Conservation (phyloP, 176 grass and related monocot genomes). For the Rhynchospora breviuscula region DNA sequence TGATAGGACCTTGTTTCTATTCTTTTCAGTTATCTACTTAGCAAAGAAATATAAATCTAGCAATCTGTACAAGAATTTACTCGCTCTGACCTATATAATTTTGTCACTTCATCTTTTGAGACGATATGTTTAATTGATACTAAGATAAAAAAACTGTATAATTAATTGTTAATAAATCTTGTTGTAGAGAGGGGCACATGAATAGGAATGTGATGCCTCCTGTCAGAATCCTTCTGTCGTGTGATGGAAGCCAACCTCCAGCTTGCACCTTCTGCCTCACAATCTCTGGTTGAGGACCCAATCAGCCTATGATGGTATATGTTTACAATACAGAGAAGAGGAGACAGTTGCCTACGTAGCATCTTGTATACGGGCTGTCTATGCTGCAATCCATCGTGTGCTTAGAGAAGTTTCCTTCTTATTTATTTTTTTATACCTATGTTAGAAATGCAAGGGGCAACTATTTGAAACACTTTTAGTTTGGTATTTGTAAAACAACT, state of each 20-base stretch:
- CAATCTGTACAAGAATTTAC: background rate
- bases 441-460: background rate
- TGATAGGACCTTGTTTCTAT: conserved; percentile 17
- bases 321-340: conserved; percentile 60
- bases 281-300: conserved; percentile 55
- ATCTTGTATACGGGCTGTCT: conserved; percentile 79
- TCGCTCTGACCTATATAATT: too few species aligned
- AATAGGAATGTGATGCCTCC: conserved; percentile 70
- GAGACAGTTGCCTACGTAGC: conserved; percentile 82
- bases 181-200: conserved; percentile 45
- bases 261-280: conserved; percentile 51
- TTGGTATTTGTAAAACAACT: background rate
- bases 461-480: background rate
- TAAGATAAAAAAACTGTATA: background rate
- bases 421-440: background rate
- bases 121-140: background rate
- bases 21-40: too few species aligned
- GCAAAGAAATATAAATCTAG: background rate
- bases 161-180: background rate
- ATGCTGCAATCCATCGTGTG: conserved; percentile 73
- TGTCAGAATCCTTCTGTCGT: conserved; percentile 56
- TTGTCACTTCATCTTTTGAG: background rate
- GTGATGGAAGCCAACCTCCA: conserved; percentile 57
- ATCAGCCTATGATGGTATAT: conserved; percentile 67
- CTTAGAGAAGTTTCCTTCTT: conserved; percentile 57